Evolutionary conservation across 2,329 filamentous ascomycete genomes (phyloP).

Genomic region (Penicillium sp.): DNA sequence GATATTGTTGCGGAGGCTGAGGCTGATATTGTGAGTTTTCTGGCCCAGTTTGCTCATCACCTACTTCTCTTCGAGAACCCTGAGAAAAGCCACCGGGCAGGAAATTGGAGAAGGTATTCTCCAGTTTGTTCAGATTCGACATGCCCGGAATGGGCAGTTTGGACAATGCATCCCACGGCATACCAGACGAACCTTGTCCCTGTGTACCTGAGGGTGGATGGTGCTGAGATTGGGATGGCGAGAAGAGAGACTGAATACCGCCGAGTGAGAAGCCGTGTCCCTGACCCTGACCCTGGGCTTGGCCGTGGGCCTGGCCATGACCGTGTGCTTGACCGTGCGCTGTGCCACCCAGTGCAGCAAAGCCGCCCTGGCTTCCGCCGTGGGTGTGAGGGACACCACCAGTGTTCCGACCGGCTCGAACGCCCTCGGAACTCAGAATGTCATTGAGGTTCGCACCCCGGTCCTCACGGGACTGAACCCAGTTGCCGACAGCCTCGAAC

Average conservation of each 20-base stretch:
- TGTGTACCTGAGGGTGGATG: slow-evolving; percentile 13
- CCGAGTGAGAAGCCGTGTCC: slow-evolving; percentile 13
- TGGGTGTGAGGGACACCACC: slow-evolving; percentile 30
- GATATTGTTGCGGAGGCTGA: slow-evolving; percentile 4
- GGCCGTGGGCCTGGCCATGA: background rate
- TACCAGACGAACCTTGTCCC: slow-evolving; percentile 11
- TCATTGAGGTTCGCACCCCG: slow-evolving; percentile 63
- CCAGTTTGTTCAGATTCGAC: slow-evolving; percentile 33
- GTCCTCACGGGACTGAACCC: slow-evolving; percentile 66
- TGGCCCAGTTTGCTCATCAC: slow-evolving; percentile 3
- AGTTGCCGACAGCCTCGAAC: slow-evolving; percentile 78
- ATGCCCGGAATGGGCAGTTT: slow-evolving; percentile 27
- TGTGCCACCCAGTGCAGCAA: slow-evolving; percentile 21
- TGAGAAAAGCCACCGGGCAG: slow-evolving; percentile 23
- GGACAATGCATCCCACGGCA: slow-evolving; percentile 22
- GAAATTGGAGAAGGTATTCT: slow-evolving; percentile 27
- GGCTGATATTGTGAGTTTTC: slow-evolving; percentile 7
- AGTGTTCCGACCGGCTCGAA: slow-evolving; percentile 70
- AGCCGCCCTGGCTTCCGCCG: slow-evolving; percentile 20
- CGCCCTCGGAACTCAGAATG: slow-evolving; percentile 75
- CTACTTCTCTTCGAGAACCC: slow-evolving; percentile 19
- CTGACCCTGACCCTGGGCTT: slow-evolving; percentile 2
- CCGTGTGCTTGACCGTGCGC: slow-evolving; percentile 8
- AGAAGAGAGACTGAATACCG: slow-evolving; percentile 19
- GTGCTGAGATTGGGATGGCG: slow-evolving; percentile 16